Evolutionary conservation across 176 grass and related monocot species (phyloP).

Genomic region (Eragrostis curvula): DNA sequence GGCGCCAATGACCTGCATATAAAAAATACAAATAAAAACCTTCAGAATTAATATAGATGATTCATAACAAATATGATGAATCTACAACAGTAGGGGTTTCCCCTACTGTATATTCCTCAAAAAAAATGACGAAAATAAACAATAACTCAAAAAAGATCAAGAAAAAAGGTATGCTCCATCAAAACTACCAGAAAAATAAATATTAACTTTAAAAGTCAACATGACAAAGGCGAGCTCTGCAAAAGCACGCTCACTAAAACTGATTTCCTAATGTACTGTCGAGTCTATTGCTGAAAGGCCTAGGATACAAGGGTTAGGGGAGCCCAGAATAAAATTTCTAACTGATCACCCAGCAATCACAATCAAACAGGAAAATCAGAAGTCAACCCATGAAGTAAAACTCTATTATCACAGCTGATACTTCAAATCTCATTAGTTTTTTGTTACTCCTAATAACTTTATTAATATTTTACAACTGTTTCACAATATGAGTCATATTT

Average conservation of each 20-base stretch:
- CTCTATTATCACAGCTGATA: background rate
- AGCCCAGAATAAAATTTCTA: background rate
- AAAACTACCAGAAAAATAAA: conserved; percentile 4
- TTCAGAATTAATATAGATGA: conserved; percentile 23
- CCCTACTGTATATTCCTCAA: no score
- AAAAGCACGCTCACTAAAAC: background rate
- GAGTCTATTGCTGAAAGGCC: conserved; percentile 13
- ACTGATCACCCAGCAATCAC: background rate
- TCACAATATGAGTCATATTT: conserved; percentile 8
- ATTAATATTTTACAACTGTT: background rate
- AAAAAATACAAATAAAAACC: background rate
- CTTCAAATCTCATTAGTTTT: background rate
- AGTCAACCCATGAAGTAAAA: background rate
- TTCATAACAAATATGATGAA: background rate
- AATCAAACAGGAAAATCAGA: background rate
- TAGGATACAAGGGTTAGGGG: background rate
- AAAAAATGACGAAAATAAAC: background rate
- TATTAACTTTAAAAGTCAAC: background rate
- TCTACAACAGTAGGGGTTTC: no score
- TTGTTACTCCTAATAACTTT: background rate
- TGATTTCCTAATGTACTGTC: background rate
- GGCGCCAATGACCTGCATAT: conserved; percentile 82
- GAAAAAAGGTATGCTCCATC: background rate
- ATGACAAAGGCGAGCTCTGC: background rate
- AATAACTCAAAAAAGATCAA: background rate